Evolutionary conservation across 306 rosid genomes (phyloP).

Genomic region (Senna siamea): DNA sequence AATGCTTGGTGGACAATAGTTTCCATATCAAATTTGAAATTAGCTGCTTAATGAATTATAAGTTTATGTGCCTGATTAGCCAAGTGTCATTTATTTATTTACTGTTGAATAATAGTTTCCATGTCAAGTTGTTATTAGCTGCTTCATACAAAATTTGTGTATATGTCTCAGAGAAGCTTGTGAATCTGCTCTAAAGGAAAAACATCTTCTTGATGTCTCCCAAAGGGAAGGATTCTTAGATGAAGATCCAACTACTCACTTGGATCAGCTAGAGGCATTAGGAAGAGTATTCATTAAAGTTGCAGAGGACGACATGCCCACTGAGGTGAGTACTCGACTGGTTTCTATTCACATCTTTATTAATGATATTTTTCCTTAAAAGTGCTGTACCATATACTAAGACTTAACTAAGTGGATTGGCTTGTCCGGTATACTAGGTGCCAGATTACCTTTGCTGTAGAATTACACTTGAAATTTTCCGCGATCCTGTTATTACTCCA

Average conservation of each 20-base stretch:
- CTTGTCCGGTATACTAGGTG: conserved; percentile 52
- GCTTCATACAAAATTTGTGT: conserved; percentile 14
- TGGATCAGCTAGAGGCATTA: conserved; percentile 58
- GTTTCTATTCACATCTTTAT: not conserved
- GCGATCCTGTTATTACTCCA: conserved; percentile 94
- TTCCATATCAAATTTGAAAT: conserved; percentile 20
- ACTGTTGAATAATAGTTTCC: conserved; percentile 8
- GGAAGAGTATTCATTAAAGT: conserved; percentile 62
- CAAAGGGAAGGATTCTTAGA: conserved; percentile 68
- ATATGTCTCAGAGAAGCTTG: conserved; percentile 50
- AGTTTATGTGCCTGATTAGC: not conserved
- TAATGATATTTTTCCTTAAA: not conserved
- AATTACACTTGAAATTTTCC: conserved; percentile 85
- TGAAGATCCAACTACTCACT: conserved; percentile 48
- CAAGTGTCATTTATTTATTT: not conserved
- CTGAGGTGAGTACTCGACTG: conserved; percentile 57
- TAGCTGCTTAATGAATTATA: not conserved
- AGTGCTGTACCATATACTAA: not conserved
- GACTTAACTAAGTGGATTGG: conserved; percentile 11
- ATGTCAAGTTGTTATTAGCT: conserved; percentile 6
- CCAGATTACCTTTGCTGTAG: conserved; percentile 90
- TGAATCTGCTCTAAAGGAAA: conserved; percentile 52
- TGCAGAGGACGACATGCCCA: conserved; percentile 63
- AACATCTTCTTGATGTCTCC: conserved; percentile 34
- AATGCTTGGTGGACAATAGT: conserved; percentile 19